Base-by-base conservation (phyloP, 2,329 filamentous ascomycete genomes). In the Arachnomyces sp. region DNA sequence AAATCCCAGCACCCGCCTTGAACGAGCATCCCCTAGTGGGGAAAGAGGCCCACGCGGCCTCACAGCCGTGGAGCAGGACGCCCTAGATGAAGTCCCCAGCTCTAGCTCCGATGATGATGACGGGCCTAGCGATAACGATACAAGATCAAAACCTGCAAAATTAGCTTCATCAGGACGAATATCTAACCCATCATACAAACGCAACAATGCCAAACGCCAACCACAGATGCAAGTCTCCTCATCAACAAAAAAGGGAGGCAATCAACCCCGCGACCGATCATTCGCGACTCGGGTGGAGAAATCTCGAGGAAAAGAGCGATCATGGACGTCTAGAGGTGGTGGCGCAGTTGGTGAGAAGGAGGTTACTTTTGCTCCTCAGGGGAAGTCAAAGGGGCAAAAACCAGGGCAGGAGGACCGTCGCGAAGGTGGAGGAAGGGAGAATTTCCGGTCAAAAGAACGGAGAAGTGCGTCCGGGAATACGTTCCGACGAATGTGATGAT, bases 1-100 rank as follows among this genome's bases (percentile, higher is more conserved):
- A 64, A 98, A 98, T 59, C 87, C 92, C 3, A 94, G 86, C 62
- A 92, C 86, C 6, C 76, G 69, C 28, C 50, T 55, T 5, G 21
- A 25, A 5, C 21, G 5, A 5, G 9, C 21, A 25, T 5, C 21
- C 5, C 52, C 53, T 12, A 38, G 56, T 5, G 42, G 55, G 3
- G 36, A 54, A 31, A 51, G 53, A 40, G 62, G 61, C 36, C 65
- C 69, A 42, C 63, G 66, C 29, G 75, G 73, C 14, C 70, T 81
- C 40, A 82, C 78, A 0, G 78, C 76, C 3, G 78, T 77, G 7
- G 78, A 82, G 52, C 68, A 80, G 54, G 78, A 82, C 54, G 73
- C 68, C 7, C 54, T 77, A 31, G 75, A 77, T 40, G 68, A 72
- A 9, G 62, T 68, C 7, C 66, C 63, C 4, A 51, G 54, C 18